Base-by-base conservation (phyloP, 179 eudicot species). In the Silene vulgaris region DNA sequence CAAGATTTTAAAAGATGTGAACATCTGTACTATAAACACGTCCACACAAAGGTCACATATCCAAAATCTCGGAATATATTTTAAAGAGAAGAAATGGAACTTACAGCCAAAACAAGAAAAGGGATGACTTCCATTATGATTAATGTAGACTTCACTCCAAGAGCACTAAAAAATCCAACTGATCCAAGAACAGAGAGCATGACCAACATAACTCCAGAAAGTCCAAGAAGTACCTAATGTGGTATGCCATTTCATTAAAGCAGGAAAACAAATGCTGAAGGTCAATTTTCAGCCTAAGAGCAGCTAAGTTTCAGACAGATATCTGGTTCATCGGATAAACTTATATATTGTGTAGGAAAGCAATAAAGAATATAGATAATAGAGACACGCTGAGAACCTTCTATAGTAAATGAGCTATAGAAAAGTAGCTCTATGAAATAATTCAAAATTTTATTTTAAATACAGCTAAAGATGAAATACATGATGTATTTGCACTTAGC, bases 41-140 rank as follows among this genome's bases (percentile, higher is more conserved):
- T 59, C 3, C 12, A 3, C 63, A 52, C 2, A 12, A 35, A 69
- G 72, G 37, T 50, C 50, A 12, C 45, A 16, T 28, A 19, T 32
- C 30, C 45, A 30, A 63, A 56, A 65, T 48, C n/a, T 43, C 1
- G 8, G 26, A 23, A 74, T 21, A 57, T 59, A 20, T 40, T 40
- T 16, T 13, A 26, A 8, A 62, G 71, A 29, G 64, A 60, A 69
- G 29, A 50, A 73, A 66, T 64, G 32, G 21, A 78, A 85, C 99
- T 91, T 89, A 96, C 99, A 67, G 99, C 99, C 82, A 96, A 83
- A 79, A 93, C 99, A 74, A 96, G 96, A 77, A 96, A 96, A 72
- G 99, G 99, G 74, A 96, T 96, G 90, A 96, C 99, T 96, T 96
- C 99, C 99, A 96, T 93, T 68, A 96, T 96, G 82, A 96, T 96